These are phyloP conservation scores for Cryptosporidium sp. DNA, from an alignment of 169 alveolate genomes.

Conservation along the genomic window DNA sequence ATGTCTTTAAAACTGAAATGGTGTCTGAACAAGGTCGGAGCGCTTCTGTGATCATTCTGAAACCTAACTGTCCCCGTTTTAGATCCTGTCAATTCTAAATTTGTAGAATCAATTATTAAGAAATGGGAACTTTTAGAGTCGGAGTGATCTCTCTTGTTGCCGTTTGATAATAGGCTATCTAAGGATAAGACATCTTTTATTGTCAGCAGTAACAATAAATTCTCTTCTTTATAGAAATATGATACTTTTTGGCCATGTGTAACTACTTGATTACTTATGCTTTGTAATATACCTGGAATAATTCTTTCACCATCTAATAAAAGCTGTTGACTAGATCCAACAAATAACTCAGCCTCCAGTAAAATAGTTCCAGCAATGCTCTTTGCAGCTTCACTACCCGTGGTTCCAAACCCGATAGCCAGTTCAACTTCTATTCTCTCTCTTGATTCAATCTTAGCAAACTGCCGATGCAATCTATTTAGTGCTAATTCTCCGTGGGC, in stretches of 20 bases:
- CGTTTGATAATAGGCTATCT: conserved; percentile 19
- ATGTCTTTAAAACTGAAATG: conserved; percentile 91
- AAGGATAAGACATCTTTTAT: conserved; percentile 76
- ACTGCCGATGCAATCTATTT: conserved; percentile 80
- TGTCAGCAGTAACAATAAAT: conserved; percentile 72
- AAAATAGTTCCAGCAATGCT: conserved; percentile 78
- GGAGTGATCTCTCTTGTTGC: neutral
- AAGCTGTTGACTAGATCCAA: conserved; percentile 76
- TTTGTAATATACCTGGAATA: conserved; percentile 69
- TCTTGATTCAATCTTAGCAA: conserved; percentile 77
- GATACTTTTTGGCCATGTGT: conserved; percentile 79
- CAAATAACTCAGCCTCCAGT: conserved; percentile 78
- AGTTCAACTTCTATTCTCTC: conserved; percentile 75
- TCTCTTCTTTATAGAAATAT: conserved; percentile 74
- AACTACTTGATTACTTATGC: conserved; percentile 75
- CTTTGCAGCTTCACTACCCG: conserved; percentile 74
- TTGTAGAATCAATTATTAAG: conserved; percentile 75
- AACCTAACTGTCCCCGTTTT: conserved; percentile 53
- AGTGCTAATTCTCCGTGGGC: conserved; percentile 78
- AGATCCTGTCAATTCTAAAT: conserved; percentile 76
- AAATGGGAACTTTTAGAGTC: conserved; percentile 76
- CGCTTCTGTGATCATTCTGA: conserved; percentile 77
- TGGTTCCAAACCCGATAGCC: conserved; percentile 74
- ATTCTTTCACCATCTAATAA: conserved; percentile 75
- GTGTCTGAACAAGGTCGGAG: conserved; percentile 83